Conservation (phyloP, 2,329 filamentous ascomycete genomes). For the Paramyrothecium roridum region DNA sequence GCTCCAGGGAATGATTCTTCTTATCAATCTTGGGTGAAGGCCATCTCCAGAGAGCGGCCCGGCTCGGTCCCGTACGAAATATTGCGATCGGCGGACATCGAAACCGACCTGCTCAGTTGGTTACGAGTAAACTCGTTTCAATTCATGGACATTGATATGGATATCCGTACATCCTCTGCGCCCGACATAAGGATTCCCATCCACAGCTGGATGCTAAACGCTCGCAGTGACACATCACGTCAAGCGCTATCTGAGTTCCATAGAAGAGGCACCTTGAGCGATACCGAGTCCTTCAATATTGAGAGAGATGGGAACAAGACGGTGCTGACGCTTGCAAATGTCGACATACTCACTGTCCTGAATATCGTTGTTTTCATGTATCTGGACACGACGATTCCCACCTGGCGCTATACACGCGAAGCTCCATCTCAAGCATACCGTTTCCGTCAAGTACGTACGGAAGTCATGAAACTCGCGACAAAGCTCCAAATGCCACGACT, state of each 20-base stretch:
- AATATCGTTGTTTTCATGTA: slow-evolving; percentile 81
- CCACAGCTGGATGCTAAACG: slow-evolving; percentile 77
- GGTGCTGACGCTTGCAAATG: slow-evolving; percentile 60
- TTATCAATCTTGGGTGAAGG: slow-evolving; percentile 37
- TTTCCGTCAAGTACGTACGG: slow-evolving; percentile 75
- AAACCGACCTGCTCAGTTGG: slow-evolving; percentile 56
- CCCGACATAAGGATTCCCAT: slow-evolving; percentile 74
- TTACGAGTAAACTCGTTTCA: slow-evolving; percentile 35
- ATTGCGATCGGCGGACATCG: slow-evolving; percentile 62
- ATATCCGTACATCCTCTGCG: slow-evolving; percentile 52
- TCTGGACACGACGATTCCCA: slow-evolving; percentile 74
- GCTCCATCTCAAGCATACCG: slow-evolving; percentile 63
- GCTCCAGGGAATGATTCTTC: slow-evolving; percentile 21
- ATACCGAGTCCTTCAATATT: slow-evolving; percentile 24
- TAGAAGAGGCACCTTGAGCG: slow-evolving; percentile 14
- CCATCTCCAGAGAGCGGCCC: slow-evolving; percentile 39
- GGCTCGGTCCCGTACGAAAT: slow-evolving; percentile 48
- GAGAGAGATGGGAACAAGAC: slow-evolving; percentile 44
- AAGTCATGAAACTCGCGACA: slow-evolving; percentile 83
- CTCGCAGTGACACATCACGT: slow-evolving; percentile 68
- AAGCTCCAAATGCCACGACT: slow-evolving; percentile 67
- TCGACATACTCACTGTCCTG: slow-evolving; percentile 76
- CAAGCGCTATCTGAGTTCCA: slow-evolving; percentile 57
- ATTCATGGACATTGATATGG: slow-evolving; percentile 39
- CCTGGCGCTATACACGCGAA: slow-evolving; percentile 77